These are phyloP conservation scores for Aureobasidium uvarum DNA, from an alignment of 2,329 filamentous ascomycete genomes.

Conservation along the genomic window DNA sequence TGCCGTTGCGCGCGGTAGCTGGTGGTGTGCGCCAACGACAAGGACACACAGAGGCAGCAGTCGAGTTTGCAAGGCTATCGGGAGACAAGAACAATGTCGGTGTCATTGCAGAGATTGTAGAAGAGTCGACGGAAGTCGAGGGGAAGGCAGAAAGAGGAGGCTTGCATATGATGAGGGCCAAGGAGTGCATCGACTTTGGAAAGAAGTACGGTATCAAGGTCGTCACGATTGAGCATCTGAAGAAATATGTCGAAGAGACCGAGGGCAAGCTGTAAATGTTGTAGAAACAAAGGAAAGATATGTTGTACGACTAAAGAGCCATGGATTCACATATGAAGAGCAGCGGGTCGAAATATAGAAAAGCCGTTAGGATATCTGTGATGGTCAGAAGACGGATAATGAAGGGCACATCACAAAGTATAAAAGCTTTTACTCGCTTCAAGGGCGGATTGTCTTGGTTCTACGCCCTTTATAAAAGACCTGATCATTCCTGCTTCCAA, in stretches of 20 bases:
- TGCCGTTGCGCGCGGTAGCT: constrained; percentile 74
- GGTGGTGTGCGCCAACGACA: constrained; percentile 77
- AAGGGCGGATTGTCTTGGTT: no score
- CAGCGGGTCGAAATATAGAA: background rate
- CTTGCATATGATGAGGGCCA: constrained; percentile 84
- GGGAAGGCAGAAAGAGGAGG: constrained; percentile 64
- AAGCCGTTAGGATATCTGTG: background rate
- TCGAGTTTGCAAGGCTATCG: constrained; percentile 84
- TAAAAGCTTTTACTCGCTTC: background rate
- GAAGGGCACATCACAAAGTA: background rate
- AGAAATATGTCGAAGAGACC: constrained; percentile 72
- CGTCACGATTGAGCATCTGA: constrained; percentile 91
- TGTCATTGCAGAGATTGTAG: constrained; percentile 89
- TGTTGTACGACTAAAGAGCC: background rate
- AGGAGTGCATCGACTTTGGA: constrained; percentile 85
- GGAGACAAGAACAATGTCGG: constrained; percentile 63
- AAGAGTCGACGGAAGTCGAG: constrained; percentile 71
- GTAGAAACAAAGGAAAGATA: background rate
- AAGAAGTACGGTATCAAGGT: constrained; percentile 85
- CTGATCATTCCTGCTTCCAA: no score
- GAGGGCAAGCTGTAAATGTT: constrained; percentile 52
- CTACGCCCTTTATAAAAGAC: no score
- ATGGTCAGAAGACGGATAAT: background rate
- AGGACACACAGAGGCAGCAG: constrained; percentile 91
- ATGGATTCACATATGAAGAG: background rate